Conservation (phyloP, 78 protist genomes). For the Trichosphaerium sp. region DNA sequence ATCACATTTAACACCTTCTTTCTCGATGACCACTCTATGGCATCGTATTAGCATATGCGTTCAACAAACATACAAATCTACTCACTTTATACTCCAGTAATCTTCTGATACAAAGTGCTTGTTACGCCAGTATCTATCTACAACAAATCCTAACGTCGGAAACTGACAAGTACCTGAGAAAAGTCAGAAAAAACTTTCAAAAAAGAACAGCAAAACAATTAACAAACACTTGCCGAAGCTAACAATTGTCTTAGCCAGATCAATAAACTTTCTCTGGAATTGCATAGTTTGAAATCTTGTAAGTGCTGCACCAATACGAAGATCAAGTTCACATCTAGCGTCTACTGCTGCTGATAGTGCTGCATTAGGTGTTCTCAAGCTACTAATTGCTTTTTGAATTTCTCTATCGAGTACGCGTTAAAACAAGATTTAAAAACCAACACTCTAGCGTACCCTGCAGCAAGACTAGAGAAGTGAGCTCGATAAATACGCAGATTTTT, state of each 20-base stretch:
- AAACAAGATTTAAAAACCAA: background rate
- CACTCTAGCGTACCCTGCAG: background rate
- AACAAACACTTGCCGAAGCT: constrained; percentile 11
- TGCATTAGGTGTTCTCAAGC: constrained; percentile 57
- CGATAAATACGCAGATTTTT: constrained; percentile 35
- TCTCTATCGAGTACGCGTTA: background rate
- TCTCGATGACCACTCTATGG: no score
- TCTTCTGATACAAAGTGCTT: constrained; percentile 63
- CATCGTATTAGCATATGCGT: background rate
- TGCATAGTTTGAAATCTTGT: constrained; percentile 90
- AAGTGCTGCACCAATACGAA: constrained; percentile 91
- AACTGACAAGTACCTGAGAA: constrained; percentile 91
- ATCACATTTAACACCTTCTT: no score
- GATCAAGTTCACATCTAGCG: constrained; percentile 71
- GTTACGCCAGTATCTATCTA: constrained; percentile 60
- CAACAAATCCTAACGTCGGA: constrained; percentile 96
- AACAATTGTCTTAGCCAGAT: background rate
- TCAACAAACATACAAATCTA: background rate
- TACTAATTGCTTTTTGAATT: constrained; percentile 3
- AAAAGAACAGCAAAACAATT: background rate
- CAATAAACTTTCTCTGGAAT: constrained; percentile 31
- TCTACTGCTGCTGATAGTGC: constrained; percentile 75
- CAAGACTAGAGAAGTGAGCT: constrained; percentile 86
- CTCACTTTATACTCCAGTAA: constrained; percentile 55
- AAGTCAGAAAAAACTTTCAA: background rate